A percentile compares a stretch with the other conserved stretches of the same genome.
These are phyloP conservation scores for Phytopythium mirpurense DNA, from an alignment of 352 stramenopile species.

Conservation along the genomic window DNA sequence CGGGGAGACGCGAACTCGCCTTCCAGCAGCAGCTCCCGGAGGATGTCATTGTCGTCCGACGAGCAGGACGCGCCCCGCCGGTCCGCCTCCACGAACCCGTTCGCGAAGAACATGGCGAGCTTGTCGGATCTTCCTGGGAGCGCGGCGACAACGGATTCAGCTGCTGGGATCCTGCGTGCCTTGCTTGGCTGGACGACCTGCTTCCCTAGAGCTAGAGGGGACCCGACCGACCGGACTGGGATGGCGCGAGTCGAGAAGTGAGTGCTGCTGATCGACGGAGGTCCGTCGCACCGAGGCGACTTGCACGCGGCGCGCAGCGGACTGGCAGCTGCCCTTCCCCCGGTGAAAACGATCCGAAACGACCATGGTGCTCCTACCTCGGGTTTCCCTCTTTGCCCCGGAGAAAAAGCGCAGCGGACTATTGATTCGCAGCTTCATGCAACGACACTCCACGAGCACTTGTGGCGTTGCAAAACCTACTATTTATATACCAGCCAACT, in stretches of 20 bases:
- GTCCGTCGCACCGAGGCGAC: not conserved
- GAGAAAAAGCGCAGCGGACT: slow-evolving; percentile 3
- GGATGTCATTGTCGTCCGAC: slow-evolving; percentile 66
- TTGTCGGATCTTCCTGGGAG: not conserved
- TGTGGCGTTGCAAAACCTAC: not conserved
- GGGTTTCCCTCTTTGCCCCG: not conserved
- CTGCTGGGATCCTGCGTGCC: not conserved
- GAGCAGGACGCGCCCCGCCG: slow-evolving; percentile 34
- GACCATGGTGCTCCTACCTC: not conserved
- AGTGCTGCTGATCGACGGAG: slow-evolving; percentile 9
- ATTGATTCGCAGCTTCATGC: not conserved
- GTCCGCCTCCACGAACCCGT: slow-evolving; percentile 61
- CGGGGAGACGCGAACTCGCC: slow-evolving; percentile 62
- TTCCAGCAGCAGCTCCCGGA: slow-evolving; percentile 69
- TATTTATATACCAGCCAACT: slow-evolving; percentile 7
- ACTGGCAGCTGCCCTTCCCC: not conserved
- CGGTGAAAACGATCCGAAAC: slow-evolving; percentile 4
- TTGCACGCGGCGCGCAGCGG: slow-evolving; percentile 6
- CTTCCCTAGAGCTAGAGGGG: too few relatives aligned
- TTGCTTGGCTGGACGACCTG: slow-evolving; percentile 11
- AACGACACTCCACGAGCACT: not conserved
- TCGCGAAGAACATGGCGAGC: slow-evolving; percentile 62
- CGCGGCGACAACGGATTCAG: not conserved
- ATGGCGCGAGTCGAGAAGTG: slow-evolving; percentile 34
- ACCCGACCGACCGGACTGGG: slow-evolving; percentile 2